Conservation (phyloP, 306 rosid species). For the Senna tora region DNA sequence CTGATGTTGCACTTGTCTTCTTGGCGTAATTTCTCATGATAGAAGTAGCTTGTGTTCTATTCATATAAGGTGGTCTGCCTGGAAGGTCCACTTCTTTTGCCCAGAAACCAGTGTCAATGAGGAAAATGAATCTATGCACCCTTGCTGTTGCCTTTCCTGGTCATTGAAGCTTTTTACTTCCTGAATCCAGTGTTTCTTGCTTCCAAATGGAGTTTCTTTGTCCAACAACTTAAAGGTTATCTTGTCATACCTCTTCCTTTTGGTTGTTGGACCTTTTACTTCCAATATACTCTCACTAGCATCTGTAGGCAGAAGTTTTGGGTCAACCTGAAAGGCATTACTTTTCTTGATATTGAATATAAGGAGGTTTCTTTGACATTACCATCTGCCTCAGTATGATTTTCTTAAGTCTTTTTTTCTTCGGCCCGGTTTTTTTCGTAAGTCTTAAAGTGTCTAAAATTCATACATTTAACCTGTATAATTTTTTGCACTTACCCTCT, state of each 20-base stretch:
- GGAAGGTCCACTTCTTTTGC: conserved; percentile 6
- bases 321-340: neutral
- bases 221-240: conserved; percentile 3
- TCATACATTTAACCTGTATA: neutral
- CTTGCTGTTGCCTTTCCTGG: conserved; percentile 23
- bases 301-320: neutral
- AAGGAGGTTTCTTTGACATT: neutral
- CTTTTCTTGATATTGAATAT: neutral
- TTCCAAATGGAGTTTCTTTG: conserved; percentile 21
- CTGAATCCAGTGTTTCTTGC: neutral
- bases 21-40: conserved; percentile 17
- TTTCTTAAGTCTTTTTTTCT: too few relatives aligned
- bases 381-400: neutral
- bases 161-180: neutral
- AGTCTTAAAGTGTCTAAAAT: conserved; percentile 18
- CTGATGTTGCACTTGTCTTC: conserved; percentile 17
- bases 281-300: conserved; percentile 7
- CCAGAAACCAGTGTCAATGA: conserved; percentile 10
- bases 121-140: conserved; percentile 11
- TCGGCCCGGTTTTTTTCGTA: too few relatives aligned
- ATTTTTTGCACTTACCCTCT: conserved; percentile 31
- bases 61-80: conserved; percentile 13
- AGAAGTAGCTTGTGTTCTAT: conserved; percentile 1
- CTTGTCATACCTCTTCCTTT: conserved; percentile 15
- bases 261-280: conserved; percentile 13